phyloP scores from a whole-genome alignment of 2,329 filamentous ascomycete genomes.

The Nemania abortiva region DNA sequence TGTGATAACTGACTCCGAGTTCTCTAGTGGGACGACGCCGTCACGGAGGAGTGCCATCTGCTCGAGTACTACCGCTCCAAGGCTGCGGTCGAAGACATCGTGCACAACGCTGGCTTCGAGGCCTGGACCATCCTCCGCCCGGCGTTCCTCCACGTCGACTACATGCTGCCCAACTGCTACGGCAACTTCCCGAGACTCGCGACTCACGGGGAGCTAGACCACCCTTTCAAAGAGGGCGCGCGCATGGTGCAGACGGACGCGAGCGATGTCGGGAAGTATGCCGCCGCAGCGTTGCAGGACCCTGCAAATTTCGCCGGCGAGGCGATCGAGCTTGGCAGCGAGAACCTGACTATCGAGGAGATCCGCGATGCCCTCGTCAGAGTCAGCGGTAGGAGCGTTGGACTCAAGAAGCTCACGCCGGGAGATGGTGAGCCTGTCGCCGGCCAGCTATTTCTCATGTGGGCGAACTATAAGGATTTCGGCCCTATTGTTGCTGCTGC shows the following conservation, averaged over 20 bases:
- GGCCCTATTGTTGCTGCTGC: constrained; percentile 21
- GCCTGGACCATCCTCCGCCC: constrained; percentile 54
- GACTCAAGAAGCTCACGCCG: constrained; percentile 36
- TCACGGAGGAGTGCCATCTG: constrained; percentile 35
- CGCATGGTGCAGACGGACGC: constrained; percentile 49
- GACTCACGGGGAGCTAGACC: constrained; percentile 47
- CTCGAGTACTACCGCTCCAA: constrained; percentile 55
- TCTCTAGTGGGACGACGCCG: constrained; percentile 48
- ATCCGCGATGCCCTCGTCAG: constrained; percentile 46
- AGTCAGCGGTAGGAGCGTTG: constrained; percentile 51
- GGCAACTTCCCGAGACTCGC: constrained; percentile 50
- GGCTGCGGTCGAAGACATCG: constrained; percentile 52
- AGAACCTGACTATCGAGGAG: constrained; percentile 50
- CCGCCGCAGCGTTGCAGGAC: constrained; percentile 50
- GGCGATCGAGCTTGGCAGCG: constrained; percentile 51
- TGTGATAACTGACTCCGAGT: too few relatives aligned
- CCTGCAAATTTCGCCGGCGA: constrained; percentile 49
- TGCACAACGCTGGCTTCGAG: constrained; percentile 48
- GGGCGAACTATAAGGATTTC: constrained; percentile 47
- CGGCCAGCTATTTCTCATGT: constrained; percentile 47
- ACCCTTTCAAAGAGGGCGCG: constrained; percentile 41
- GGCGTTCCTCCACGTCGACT: constrained; percentile 49
- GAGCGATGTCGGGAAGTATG: constrained; percentile 52
- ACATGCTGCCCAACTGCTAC: constrained; percentile 40
- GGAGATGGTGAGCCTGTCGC: constrained; percentile 44